Evolutionary conservation across 306 rosid genomes (phyloP), one percentile per base, ranked within the genome.

Genomic region (Morella rubra): DNA sequence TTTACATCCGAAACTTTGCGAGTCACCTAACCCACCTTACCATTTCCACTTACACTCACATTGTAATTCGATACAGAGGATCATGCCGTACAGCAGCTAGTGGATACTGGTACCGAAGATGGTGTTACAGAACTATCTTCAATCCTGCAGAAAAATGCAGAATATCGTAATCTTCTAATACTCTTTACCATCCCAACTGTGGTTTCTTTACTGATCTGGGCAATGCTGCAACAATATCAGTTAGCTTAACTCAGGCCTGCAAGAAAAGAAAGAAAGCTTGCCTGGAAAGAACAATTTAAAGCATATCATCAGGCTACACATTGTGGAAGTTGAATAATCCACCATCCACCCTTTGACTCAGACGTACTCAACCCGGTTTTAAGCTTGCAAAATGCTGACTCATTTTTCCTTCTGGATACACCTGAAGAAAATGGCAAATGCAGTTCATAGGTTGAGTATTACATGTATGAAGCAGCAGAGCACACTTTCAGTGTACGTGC

Each of bases 321-420:
- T n/a, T 19, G 68, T 68, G 40, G 68, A n/a, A 65, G 49, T 65
- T 37, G 66, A 75, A 71, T 10, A 82, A 67, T 68, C 54, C 91
- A 93, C 99, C 99, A n/a, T n/a, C 99, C 86, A 96, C 99, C 99
- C 99, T 86, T 96, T 96, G 85, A 96, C 96, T n/a, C n/a, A n/a
- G n/a, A n/a, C n/a, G n/a, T n/a, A n/a, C 91, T 96, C 99, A 84
- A 16, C 99, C 99, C 5, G 97, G 97, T 81, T 93, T 96, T 80
- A 96, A 85, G 90, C 93, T 96, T 64, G 97, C 96, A 54, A 96
- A 93, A 91, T 96, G 96, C 85, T 91, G 99, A 84, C 97, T 96
- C 98, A 96, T 93, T 89, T 91, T 91, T 52, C 99, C 99, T 72
- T 88, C 91, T 49, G 99, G 99, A 74, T 93, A 96, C 81, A 96